Evolutionary conservation across 106 monocot genomes (phyloP).

Genomic region (Platanthera zijinensis): DNA sequence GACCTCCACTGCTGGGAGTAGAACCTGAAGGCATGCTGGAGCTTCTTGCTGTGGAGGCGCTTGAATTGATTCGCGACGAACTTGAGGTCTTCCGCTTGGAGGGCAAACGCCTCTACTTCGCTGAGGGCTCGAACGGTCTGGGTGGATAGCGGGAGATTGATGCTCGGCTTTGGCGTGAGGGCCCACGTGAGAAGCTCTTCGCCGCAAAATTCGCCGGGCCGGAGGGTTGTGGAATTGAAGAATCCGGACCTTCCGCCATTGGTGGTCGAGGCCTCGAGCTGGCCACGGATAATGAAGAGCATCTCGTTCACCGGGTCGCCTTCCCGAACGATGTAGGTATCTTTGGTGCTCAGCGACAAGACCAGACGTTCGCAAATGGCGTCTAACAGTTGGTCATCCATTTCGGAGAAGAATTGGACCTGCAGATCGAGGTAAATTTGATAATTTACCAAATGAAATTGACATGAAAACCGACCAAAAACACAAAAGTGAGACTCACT

Average conservation of each 20-base stretch:
- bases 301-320: slow-evolving; percentile 84
- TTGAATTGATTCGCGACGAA: slow-evolving; percentile 69
- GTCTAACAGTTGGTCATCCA: slow-evolving; percentile 78
- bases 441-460: background rate
- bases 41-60: slow-evolving; percentile 64
- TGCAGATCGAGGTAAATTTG: slow-evolving; percentile 12
- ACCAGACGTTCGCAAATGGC: slow-evolving; percentile 77
- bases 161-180: slow-evolving; percentile 43
- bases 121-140: slow-evolving; percentile 41
- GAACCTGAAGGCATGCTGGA: slow-evolving; percentile 63
- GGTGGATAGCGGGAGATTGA: slow-evolving; percentile 50
- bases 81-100: slow-evolving; percentile 62
- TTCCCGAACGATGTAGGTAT: slow-evolving; percentile 61
- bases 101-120: slow-evolving; percentile 70
- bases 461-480: background rate
- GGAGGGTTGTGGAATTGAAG: slow-evolving; percentile 74
- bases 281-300: slow-evolving; percentile 80
- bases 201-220: slow-evolving; percentile 80
- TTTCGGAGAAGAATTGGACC: slow-evolving; percentile 87
- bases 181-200: slow-evolving; percentile 82
- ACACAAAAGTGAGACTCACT: slow-evolving; percentile 31
- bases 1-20: slow-evolving; percentile 80
- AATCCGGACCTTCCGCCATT: slow-evolving; percentile 64
- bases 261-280: slow-evolving; percentile 72
- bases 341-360: slow-evolving; percentile 62